Base-by-base conservation (phyloP, 495 filamentous ascomycete genomes). In the Penicillium desertorum region DNA sequence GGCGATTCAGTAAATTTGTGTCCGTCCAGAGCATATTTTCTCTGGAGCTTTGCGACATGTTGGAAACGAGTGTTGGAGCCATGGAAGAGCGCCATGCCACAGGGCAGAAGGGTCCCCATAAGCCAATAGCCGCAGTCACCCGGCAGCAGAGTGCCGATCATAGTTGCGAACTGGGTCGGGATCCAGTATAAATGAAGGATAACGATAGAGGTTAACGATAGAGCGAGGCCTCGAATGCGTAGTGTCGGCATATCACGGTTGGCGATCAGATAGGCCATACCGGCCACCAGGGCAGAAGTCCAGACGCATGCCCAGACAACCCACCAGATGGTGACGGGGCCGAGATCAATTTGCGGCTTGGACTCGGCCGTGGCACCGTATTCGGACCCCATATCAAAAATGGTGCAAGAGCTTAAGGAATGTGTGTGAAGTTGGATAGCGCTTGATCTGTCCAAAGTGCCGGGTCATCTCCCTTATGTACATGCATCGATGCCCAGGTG, bases 41-140 rank as follows among this genome's bases (percentile, higher is more conserved):
- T 69, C 61, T 76, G 73, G 2, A 63, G 60, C 59, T 74, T 80
- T 54, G 85, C 84, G 54, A 88, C 73, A 53, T 84, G 74, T n/a
- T 88, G 75, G 63, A 89, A 84, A 55, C 84, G 84, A 59, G 73
- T 79, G 67, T 88, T 88, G 41, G 81, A 80, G 41, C 82, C 88
- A 62, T 90, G 86, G 70, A 90, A 91, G 3, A 89, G 69, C 17
- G 83, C 87, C 59, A 90, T 81, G 27, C 88, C 88, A 25, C 84
- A 79, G 4, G 88, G 88, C 30, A 90, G 75, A 67, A 82, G 87
- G 42, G 84, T 79, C 49, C 85, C 80, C 88, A 91, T 91, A 65
- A 89, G 77, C 86, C 87, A 91, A 70, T 80, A 91, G 64, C 88
- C 79, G 17, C 71, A 64, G 29, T 73, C 72, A 45, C 83, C 86